These are phyloP conservation scores for Hordeum pubiflorum DNA, from an alignment of 202 grass and related monocot genomes.

Conservation along the genomic window DNA sequence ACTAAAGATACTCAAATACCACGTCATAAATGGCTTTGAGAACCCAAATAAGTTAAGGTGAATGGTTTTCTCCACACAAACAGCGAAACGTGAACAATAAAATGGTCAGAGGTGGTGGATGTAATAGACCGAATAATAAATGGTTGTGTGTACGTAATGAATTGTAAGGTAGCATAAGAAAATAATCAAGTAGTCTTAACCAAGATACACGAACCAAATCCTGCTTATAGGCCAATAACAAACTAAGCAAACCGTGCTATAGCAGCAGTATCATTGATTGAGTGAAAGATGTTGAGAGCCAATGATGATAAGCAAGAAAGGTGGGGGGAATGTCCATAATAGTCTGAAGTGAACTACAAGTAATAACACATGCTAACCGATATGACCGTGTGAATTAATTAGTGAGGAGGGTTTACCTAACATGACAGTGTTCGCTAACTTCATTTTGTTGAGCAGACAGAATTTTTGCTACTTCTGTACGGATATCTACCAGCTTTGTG, in stretches of 20 bases:
- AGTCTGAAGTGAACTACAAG: conserved; percentile 3
- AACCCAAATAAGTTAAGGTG: conserved; percentile 1
- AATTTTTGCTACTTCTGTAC: not conserved
- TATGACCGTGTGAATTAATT: conserved; percentile 1
- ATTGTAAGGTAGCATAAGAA: not conserved
- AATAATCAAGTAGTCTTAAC: not conserved
- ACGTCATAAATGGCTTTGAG: not conserved
- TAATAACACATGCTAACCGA: not conserved
- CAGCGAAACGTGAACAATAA: not conserved
- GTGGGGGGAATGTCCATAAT: not conserved
- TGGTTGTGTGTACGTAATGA: not conserved
- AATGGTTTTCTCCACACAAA: not conserved
- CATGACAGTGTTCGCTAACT: not conserved
- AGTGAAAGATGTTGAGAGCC: not conserved
- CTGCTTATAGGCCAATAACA: not conserved
- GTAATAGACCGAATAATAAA: not conserved
- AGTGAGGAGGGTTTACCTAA: not conserved
- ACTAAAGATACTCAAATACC: not conserved
- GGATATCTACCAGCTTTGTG: not conserved
- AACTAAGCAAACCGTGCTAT: not conserved
- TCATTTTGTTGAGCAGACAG: not conserved
- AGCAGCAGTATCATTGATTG: not conserved
- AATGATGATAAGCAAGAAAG: not conserved
- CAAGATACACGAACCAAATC: not conserved
- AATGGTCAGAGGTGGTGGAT: not conserved